phyloP scores from a whole-genome alignment of 176 grass and related monocot species.

The Olyra latifolia region DNA sequence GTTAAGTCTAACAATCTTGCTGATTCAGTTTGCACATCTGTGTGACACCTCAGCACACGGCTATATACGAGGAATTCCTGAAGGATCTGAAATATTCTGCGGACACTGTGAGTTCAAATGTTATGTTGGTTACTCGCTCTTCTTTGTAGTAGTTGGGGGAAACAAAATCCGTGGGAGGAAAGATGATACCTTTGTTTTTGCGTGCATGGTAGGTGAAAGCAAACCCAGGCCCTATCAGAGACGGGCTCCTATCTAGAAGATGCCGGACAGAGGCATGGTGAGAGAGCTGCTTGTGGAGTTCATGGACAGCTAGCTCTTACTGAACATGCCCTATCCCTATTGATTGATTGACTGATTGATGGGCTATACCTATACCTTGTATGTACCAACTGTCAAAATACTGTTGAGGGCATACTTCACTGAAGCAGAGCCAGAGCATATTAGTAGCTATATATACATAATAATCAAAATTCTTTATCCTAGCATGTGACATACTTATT shows the following conservation, averaged over 20 bases:
- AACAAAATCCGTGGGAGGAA: not conserved
- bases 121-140: not conserved
- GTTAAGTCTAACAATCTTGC: slow-evolving; percentile 13
- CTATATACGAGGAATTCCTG: slow-evolving; percentile 57
- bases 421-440: not conserved
- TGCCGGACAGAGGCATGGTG: slow-evolving; percentile 96
- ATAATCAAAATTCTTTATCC: not conserved
- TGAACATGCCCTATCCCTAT: slow-evolving; percentile 36
- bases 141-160: not conserved
- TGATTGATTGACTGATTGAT: too few species aligned
- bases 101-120: slow-evolving; percentile 59
- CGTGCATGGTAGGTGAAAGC: slow-evolving; percentile 64
- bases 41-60: slow-evolving; percentile 80
- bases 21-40: slow-evolving; percentile 85
- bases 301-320: slow-evolving; percentile 92
- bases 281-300: slow-evolving; percentile 86
- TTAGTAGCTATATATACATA: not conserved
- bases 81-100: slow-evolving; percentile 71
- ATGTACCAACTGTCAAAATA: not conserved
- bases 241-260: slow-evolving; percentile 90
- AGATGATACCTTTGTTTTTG: not conserved
- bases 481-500: too few species aligned
- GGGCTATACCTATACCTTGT: not conserved
- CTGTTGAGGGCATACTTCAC: not conserved
- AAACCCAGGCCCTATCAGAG: slow-evolving; percentile 88